Evolutionary conservation across 2,329 filamentous ascomycete genomes (phyloP), one percentile per base, ranked within the genome.

Genomic region (Teratosphaeria epicoccoides): DNA sequence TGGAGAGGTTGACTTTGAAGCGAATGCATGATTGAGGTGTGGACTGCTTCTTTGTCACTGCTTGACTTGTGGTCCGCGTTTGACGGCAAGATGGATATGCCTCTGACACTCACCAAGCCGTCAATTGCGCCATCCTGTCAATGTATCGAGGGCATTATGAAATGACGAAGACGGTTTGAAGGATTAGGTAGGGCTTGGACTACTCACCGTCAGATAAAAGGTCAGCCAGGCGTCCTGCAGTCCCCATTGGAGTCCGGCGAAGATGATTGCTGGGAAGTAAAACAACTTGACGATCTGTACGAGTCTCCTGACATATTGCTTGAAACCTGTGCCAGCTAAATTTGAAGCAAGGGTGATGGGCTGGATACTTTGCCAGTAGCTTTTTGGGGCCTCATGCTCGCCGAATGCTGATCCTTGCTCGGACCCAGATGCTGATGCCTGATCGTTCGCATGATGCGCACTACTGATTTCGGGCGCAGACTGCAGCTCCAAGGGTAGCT

Each of bases 211-310:
- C 26, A 80, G 68, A 55, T 81, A 80, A 61, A 82, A 81, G 1
- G 76, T 76, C 22, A 82, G 66, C 65, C 78, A 80, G n/a, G 78
- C 76, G 56, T 80, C 78, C 62, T 81, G 79, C 25, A 76, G 70
- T 3, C 78, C 78, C 78, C 78, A 81, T 59, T 81, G 78, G 23
- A 81, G 63, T 7, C 78, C 78, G 2, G 77, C 76, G 55, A 76
- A 81, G 55, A 78, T 71, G 9, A 81, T 77, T 1, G 78, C 78
- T 0, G 78, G 78, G 53, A 81, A 80, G 1, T 72, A 71, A 60
- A 81, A 80, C 43, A 81, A 68, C n/a, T 76, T 73, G 48, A 81
- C 65, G 0, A 76, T 80, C 57, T 80, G 75, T 57, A 74, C 75
- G 2, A 81, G 68, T 1, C 77, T 77, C 40, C 68, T 61, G 24